Evolutionary conservation across 1,284 basidiomycete species (phyloP).

Genomic region (Hypsizygus ulmarius): DNA sequence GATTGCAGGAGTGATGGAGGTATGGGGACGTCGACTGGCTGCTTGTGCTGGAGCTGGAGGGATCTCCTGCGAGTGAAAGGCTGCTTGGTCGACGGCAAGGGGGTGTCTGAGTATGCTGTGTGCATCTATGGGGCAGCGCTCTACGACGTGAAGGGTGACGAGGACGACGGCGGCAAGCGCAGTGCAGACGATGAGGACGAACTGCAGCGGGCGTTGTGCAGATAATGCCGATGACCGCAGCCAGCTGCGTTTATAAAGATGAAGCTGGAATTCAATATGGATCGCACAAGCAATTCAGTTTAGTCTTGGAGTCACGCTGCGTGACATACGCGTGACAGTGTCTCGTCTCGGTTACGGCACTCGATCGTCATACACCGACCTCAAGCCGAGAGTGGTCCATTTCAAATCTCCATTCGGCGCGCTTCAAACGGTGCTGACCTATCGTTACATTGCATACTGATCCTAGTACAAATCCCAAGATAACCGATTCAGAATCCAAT

Average conservation of each 20-base stretch:
- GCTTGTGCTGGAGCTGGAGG: slow-evolving; percentile 26
- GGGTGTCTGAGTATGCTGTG: slow-evolving; percentile 5
- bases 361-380: slow-evolving; percentile 4
- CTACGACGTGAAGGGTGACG: background rate
- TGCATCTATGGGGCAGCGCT: background rate
- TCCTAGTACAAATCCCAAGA: slow-evolving; percentile 5
- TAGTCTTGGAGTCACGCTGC: slow-evolving; percentile 3
- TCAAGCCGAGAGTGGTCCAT: no score
- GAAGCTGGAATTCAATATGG: slow-evolving; percentile 1
- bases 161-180: background rate
- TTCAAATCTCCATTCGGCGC: background rate
- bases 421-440: background rate
- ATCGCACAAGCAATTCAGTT: slow-evolving; percentile 1
- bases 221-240: background rate
- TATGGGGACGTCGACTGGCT: slow-evolving; percentile 40
- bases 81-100: slow-evolving; percentile 5
- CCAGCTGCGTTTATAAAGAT: background rate
- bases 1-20: slow-evolving; percentile 56
- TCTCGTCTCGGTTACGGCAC: slow-evolving; percentile 18
- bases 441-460: slow-evolving; percentile 9
- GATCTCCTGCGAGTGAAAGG: slow-evolving; percentile 22
- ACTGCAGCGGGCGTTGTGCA: background rate
- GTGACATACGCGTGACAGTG: slow-evolving; percentile 3
- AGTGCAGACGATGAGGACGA: background rate
- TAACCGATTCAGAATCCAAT: slow-evolving; percentile 2